Conservation (phyloP, 345 rosid species). For the Salix caprea region DNA sequence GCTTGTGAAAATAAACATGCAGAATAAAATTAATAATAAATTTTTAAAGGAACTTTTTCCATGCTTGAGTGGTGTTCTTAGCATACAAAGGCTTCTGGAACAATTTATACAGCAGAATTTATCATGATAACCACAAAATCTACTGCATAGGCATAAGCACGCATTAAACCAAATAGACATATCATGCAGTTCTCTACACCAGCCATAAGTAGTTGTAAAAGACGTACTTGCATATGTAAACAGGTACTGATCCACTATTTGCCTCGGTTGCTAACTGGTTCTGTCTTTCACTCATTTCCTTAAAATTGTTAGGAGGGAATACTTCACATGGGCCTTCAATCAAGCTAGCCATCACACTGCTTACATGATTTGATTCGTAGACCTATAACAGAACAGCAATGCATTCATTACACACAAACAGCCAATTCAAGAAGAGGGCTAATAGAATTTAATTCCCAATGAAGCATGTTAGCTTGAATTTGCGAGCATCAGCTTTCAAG, state of each 20-base stretch:
- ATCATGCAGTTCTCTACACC: conserved; percentile 1
- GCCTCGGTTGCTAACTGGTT: conserved; percentile 37
- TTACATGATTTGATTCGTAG: conserved; percentile 60
- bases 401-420: neutral
- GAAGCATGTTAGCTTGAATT: neutral
- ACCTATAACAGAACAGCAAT: conserved; percentile 34
- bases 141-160: neutral
- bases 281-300: conserved; percentile 42
- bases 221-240: conserved; percentile 64
- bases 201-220: neutral
- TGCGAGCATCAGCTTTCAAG: neutral
- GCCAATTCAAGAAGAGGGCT: conserved; percentile 5
- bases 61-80: no score
- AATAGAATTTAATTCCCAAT: neutral
- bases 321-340: conserved; percentile 62
- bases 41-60: neutral
- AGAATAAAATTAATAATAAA: neutral
- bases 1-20: neutral
- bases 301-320: conserved; percentile 47
- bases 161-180: neutral
- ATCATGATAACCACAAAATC: neutral
- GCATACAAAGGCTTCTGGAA: no score
- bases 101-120: no score
- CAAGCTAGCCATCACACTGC: conserved; percentile 40
- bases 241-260: conserved; percentile 26